Evolutionary conservation across 2,329 filamentous ascomycete genomes (phyloP), one percentile per base, ranked within the genome.

Genomic region (Xylaria sp.): DNA sequence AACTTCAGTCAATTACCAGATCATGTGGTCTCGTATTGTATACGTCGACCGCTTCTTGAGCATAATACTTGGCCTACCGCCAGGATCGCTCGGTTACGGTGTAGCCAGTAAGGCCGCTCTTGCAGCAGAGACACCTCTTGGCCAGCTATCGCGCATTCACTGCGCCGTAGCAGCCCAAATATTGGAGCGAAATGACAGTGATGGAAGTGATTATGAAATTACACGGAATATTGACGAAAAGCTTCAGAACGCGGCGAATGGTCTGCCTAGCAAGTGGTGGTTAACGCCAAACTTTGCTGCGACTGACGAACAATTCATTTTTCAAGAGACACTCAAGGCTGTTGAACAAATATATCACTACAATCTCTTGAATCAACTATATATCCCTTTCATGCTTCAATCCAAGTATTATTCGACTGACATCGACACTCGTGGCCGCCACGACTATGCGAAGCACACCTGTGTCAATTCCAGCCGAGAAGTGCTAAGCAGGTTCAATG

Each of bases 321-420:
- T 81, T n/a, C 13, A 61, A 13, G 76, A 81, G 34, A 79, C 75
- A 0, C 45, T 80, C 13, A 78, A 79, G 1, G 41, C 82, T 1
- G 76, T 80, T 62, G 72, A 76, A 39, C 82, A 84, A 41, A 73
- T 84, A n/a, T 72, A 74, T 8, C 78, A 84, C 63, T 81, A 81
- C 58, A 77, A 82, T 48, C 69, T 84, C 3, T 71, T 84, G 8
- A 75, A 75, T 4, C 81, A 80, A 55, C 77, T 84, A 1, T 82
- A 85, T 70, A 72, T 85, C 4, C 83, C 83, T 0, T 82, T 81
- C 66, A 77, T 85, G 65, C 74, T 84, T 3, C 75, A 73, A 1
- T 43, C 30, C 15, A 12, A 41, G 18, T 18, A 12, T 20, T 13
- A 36, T 13, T 43, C 30, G 15, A n/a, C 18, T 41, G 48, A n/a